Evolutionary conservation across 2,329 filamentous ascomycete species (phyloP), one percentile per base, ranked within the genome.

Genomic region (Penicillium hesseltinei): DNA sequence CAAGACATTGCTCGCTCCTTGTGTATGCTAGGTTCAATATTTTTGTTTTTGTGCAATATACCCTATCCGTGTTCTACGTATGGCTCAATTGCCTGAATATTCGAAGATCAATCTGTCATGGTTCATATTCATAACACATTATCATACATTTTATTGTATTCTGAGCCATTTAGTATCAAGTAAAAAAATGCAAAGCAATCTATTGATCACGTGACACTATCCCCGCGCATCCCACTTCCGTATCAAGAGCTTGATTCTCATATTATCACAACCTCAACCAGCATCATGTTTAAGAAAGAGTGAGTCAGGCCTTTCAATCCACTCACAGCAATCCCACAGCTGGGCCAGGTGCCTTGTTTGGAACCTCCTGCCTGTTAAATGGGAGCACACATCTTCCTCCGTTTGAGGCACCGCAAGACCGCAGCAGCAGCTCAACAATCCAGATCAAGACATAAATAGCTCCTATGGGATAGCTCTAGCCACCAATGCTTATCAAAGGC

Each of bases 221-320:
- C 65, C 68, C 69, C 69, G 69, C 68, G 68, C 59, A 65, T 66
- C 61, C 65, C 65, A 69, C 58, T 62, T 51, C 39, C 39, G 53
- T 35, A 51, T 63, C 59, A 36, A 52, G 52, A 55, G 58, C 56
- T 48, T 49, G 49, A 47, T 49, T 40, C 40, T 51, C 36, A 23
- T 29, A 43, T 44, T 48, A 61, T 48, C 47, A 33, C 19, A 54
- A 42, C 49, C 38, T 54, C 39, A 62, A 64, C 56, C 51, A 59
- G 25, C 67, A 72, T 47, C 62, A 96, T 96, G 91, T 96, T 96
- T 75, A 96, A 96, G 74, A 96, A 94, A 82, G 91, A 95, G 91
- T 94, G 77, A 72, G 84, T 78, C 8, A 15, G 40, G 4, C 10
- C 31, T 25, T 29, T n/a, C n/a, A 33, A 23, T 5, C 13, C 11